Evolutionary conservation across 306 rosid species (phyloP).

Genomic region (Castanopsis chinensis): DNA sequence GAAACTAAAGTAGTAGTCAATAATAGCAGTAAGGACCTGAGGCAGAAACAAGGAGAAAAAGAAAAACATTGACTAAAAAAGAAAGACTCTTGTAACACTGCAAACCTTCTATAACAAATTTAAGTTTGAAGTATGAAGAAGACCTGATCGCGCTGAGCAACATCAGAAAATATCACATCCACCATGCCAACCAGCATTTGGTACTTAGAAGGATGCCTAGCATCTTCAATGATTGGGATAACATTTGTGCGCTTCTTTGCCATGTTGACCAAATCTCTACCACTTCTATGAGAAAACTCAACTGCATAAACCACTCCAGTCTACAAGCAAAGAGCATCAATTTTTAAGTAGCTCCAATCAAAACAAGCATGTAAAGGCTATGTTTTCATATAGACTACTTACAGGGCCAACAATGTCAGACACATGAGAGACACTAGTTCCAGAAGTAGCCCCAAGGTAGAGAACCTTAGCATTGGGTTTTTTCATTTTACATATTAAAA

Average conservation of each 20-base stretch:
- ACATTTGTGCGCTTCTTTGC: conserved; percentile 47
- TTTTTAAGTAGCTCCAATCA: neutral
- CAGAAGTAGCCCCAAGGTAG: conserved; percentile 47
- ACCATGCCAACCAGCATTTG: conserved; percentile 90
- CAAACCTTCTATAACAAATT: no score
- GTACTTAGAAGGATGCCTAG: conserved; percentile 90
- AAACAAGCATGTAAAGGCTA: no score
- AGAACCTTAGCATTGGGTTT: no score
- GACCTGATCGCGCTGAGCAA: no score
- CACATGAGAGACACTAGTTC: conserved; percentile 92
- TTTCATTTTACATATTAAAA: no score
- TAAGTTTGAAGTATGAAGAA: no score
- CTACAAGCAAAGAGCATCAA: conserved; percentile 29
- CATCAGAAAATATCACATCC: conserved; percentile 62
- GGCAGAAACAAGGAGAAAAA: no score
- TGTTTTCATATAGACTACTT: conserved; percentile 9
- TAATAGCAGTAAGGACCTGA: no score
- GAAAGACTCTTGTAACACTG: no score
- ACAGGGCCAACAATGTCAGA: conserved; percentile 95
- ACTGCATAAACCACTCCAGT: conserved; percentile 88
- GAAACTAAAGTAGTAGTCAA: no score
- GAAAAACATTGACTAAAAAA: no score
- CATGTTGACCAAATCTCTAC: no score
- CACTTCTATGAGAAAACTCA: conserved; percentile 93
- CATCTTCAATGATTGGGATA: conserved; percentile 93